Percentiles rank a stretch among this genome's conserved stretches.
Conservation (phyloP, 2,329 filamentous ascomycete species). For the Aspergillus ochraceus region DNA sequence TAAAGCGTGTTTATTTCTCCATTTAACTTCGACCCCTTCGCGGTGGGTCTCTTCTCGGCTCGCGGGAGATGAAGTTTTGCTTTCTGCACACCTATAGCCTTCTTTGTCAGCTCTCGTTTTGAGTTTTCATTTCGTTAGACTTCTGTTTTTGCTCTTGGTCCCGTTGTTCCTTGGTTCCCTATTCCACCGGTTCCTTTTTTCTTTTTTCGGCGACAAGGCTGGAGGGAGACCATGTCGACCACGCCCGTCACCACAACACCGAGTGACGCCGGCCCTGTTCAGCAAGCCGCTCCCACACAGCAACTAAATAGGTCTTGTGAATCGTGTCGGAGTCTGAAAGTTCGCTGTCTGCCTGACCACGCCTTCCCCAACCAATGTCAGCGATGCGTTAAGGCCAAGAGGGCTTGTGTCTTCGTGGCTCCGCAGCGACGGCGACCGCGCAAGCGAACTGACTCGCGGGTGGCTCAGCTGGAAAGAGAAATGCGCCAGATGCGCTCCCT, state of each 20-base stretch:
- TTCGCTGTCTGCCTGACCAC: conserved; percentile 36
- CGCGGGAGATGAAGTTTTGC: not conserved
- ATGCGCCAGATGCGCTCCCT: conserved; percentile 40
- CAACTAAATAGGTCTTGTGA: conserved; percentile 40
- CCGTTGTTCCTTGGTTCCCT: not conserved
- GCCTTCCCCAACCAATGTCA: conserved; percentile 35
- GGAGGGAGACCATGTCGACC: conserved; percentile 26
- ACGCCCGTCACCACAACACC: conserved; percentile 18
- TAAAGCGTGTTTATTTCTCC: not conserved
- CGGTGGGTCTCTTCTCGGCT: not conserved
- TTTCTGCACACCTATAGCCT: not conserved
- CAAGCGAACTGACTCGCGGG: conserved; percentile 38
- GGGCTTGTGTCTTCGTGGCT: conserved; percentile 36
- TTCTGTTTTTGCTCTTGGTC: not conserved
- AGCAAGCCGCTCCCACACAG: conserved; percentile 21
- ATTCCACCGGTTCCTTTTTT: not conserved
- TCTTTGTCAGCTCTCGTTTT: not conserved
- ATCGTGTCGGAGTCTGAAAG: conserved; percentile 38
- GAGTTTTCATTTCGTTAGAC: not conserved
- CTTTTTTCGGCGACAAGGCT: not conserved
- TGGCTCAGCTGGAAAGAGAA: conserved; percentile 38
- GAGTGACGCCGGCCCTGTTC: conserved; percentile 20
- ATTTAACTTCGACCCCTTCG: not conserved
- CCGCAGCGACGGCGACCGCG: conserved; percentile 38
- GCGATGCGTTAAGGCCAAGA: conserved; percentile 36